Percentiles rank a stretch among this genome's conserved stretches.
Evolutionary conservation across 306 rosid genomes (phyloP).

Genomic region (Vigna angularis): DNA sequence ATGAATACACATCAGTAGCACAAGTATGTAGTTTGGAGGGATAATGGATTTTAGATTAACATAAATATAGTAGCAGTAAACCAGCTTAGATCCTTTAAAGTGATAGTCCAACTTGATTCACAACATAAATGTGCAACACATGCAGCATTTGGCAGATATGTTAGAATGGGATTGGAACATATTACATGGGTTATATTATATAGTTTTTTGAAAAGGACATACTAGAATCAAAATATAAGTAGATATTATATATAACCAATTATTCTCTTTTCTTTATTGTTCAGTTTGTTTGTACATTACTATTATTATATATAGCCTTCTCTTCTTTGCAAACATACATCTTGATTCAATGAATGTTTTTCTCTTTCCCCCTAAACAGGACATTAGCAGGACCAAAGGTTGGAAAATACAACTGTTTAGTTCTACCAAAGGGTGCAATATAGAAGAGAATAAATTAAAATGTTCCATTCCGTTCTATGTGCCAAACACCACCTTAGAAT

Average conservation of each 20-base stretch:
- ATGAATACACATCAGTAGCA: constrained; percentile 17
- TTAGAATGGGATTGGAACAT: not conserved
- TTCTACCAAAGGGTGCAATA: not conserved
- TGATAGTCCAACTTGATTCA: not conserved
- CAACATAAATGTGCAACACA: not conserved
- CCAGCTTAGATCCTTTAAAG: not conserved
- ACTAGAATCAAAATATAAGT: too few species aligned
- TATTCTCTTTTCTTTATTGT: too few species aligned
- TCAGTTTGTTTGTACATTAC: too few species aligned
- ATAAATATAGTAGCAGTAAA: constrained; percentile 14
- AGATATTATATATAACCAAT: too few species aligned
- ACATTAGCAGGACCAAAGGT: not conserved
- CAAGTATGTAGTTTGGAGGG: constrained; percentile 31
- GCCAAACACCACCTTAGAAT: too few species aligned
- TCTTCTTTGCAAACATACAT: too few species aligned
- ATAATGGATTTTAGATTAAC: constrained; percentile 31
- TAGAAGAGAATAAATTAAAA: too few species aligned
- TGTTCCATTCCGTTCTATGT: too few species aligned
- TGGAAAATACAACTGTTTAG: not conserved
- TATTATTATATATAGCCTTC: too few species aligned
- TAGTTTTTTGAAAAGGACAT: not conserved
- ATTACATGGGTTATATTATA: not conserved
- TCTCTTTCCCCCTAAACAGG: too few species aligned
- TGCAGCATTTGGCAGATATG: not conserved
- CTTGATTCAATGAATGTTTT: too few species aligned